Conservation (phyloP, 805 yeast genomes). For the Yarrowia yakushimensis region DNA sequence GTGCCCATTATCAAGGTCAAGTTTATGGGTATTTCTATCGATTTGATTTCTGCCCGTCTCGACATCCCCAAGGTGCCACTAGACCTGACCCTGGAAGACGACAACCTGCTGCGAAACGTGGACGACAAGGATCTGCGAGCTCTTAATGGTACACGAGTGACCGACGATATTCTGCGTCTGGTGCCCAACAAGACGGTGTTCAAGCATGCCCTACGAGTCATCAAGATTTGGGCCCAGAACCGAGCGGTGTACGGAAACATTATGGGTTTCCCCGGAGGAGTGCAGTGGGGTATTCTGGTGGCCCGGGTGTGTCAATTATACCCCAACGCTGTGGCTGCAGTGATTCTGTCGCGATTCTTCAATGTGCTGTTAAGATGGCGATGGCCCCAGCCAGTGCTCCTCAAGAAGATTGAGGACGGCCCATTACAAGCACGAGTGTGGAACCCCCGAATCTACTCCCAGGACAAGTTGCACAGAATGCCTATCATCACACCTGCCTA, state of each 20-base stretch:
- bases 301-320: constrained; percentile 95
- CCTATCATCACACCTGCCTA: constrained; percentile 98
- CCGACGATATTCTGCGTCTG: constrained; percentile 83
- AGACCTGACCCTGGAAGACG: constrained; percentile 73
- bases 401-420: constrained; percentile 94
- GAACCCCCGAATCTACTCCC: constrained; percentile 90
- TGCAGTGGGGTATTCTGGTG: constrained; percentile 99
- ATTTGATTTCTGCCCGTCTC: constrained; percentile 78
- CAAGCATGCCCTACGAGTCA: constrained; percentile 86
- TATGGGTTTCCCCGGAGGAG: constrained; percentile 98
- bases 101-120: constrained; percentile 75
- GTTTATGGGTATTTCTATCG: constrained; percentile 88
- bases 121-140: constrained; percentile 91
- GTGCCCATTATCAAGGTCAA: constrained; percentile 94
- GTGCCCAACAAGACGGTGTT: constrained; percentile 94
- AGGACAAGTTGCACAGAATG: constrained; percentile 88
- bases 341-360: constrained; percentile 85
- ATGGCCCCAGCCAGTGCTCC: constrained; percentile 97
- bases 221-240: constrained; percentile 95
- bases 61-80: constrained; percentile 81
- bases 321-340: constrained; percentile 93
- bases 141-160: constrained; percentile 93
- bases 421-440: constrained; percentile 94
- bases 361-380: constrained; percentile 83
- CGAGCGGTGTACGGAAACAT: constrained; percentile 92